Base-by-base conservation (phyloP, 1,284 basidiomycete genomes). In the Trichosporon asahii region DNA sequence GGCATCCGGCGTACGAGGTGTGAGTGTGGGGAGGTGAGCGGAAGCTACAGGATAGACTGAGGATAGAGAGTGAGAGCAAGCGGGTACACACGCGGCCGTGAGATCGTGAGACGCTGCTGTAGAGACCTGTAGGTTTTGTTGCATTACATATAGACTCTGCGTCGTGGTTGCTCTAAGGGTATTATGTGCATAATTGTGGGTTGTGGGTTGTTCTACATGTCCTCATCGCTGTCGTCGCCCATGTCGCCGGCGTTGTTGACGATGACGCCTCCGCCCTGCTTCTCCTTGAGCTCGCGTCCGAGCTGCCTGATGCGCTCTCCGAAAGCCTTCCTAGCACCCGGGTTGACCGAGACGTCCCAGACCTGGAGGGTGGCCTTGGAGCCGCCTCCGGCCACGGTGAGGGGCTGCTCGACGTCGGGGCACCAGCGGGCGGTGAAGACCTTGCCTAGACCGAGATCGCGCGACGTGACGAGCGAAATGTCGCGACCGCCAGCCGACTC, bases 401-500 rank as follows among this genome's bases (percentile, higher is more conserved):
- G 89, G 0, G 95, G 91, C 77, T 97, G 93, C 46, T 80, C 80
- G 14, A 78, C 70, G 81, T 98, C 94, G 0, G 97, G 96, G 25
- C 93, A 95, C 86, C 93, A 98, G 2, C 88, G 86, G 0, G 91
- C 87, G 0, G 94, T 91, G 84, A 99, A 99, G 21, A 99, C 91
- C 85, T 97, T 97, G 82, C 96, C 96, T 65, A 98, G 89, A 57
- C 94, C 95, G n/a, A 99, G 86, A 83, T 99, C 95, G 72, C 95
- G 85, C 12, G 90, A 91, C 0, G 91, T 91, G 5, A 95, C 94
- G 75, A 99, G 86, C 81, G 90, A 94, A 79, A 98, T 93, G 70
- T 89, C 89, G 65, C 89, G 86, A 91, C 40, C 79, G 72, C 31
- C 80, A 29, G 87, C 87, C 14, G 87, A 86, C 72, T 90, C 88